Evolutionary conservation across 768 basidiomycete species (phyloP).

Genomic region (Phaffia australis): DNA sequence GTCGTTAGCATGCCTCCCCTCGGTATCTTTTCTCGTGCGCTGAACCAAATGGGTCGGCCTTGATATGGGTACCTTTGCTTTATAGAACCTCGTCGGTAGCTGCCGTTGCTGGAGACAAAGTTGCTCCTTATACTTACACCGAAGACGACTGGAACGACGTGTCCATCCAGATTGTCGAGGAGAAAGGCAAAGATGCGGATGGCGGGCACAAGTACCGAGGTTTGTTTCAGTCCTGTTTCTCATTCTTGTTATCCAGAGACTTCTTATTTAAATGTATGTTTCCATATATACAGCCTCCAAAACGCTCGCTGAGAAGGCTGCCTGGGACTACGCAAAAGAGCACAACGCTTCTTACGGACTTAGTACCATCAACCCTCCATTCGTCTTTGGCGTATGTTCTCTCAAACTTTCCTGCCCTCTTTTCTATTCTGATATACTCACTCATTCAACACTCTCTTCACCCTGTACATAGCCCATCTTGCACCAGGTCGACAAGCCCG

Average conservation of each 20-base stretch:
- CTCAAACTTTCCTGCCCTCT: background rate
- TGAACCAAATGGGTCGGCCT: no score
- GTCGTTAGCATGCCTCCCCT: background rate
- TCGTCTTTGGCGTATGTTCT: constrained; percentile 33
- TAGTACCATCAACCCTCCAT: constrained; percentile 49
- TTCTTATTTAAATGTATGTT: background rate
- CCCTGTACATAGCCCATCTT: constrained; percentile 36
- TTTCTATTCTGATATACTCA: background rate
- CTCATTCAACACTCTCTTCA: background rate
- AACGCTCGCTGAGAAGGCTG: constrained; percentile 53
- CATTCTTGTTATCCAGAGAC: background rate
- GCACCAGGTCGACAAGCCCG: constrained; percentile 39
- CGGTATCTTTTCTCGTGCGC: background rate
- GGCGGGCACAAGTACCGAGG: constrained; percentile 38
- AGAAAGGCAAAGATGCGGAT: constrained; percentile 45
- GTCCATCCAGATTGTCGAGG: constrained; percentile 43
- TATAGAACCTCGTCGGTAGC: constrained; percentile 50
- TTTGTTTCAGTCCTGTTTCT: background rate
- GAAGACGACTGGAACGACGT: constrained; percentile 53
- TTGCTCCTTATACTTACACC: constrained; percentile 29
- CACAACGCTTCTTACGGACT: constrained; percentile 44
- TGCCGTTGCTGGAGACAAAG: constrained; percentile 35
- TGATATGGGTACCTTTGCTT: background rate
- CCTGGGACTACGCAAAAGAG: constrained; percentile 43
- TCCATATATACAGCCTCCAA: constrained; percentile 51